phyloP scores from a whole-genome alignment of 257 asterid species.

The Thymus quinquecostatus region DNA sequence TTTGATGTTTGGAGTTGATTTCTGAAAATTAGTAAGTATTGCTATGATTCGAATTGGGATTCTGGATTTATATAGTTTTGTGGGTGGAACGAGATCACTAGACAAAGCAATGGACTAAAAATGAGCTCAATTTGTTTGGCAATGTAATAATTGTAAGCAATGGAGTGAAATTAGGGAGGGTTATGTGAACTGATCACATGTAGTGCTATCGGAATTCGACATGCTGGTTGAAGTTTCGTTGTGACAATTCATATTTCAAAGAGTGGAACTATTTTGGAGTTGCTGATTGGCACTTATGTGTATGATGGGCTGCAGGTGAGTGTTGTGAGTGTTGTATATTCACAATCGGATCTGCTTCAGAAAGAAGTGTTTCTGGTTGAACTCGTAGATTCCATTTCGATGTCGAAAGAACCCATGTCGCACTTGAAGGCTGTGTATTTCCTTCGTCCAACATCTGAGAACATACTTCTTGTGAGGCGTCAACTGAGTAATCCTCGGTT shows the following conservation, averaged over 20 bases:
- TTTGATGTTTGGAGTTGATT: conserved; percentile 1
- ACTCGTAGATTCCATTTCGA: conserved; percentile 83
- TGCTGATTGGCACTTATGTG: conserved; percentile 18
- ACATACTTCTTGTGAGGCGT: conserved; percentile 80
- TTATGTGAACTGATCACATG: not conserved
- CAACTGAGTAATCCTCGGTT: conserved; percentile 89
- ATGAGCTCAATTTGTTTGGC: conserved; percentile 15
- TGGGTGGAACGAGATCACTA: conserved; percentile 7
- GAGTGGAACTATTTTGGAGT: not conserved
- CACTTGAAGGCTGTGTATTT: conserved; percentile 98
- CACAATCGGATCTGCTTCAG: conserved; percentile 95
- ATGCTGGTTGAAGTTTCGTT: not conserved
- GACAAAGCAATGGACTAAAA: conserved; percentile 7
- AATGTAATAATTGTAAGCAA: not conserved
- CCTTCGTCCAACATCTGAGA: conserved; percentile 88
- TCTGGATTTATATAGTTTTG: not conserved
- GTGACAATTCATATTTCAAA: conserved; percentile 2
- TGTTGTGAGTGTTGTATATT: conserved; percentile 84
- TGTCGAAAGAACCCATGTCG: conserved; percentile 95
- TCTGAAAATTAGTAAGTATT: not conserved
- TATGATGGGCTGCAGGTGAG: conserved; percentile 69
- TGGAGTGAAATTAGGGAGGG: conserved; percentile 3
- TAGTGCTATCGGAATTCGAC: not conserved
- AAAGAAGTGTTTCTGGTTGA: conserved; percentile 97
- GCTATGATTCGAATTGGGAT: not conserved